Percentiles rank a stretch among this genome's conserved stretches.
These are phyloP conservation scores for Beauveria varroae DNA, from an alignment of 2,329 filamentous ascomycete genomes.

Conservation along the genomic window DNA sequence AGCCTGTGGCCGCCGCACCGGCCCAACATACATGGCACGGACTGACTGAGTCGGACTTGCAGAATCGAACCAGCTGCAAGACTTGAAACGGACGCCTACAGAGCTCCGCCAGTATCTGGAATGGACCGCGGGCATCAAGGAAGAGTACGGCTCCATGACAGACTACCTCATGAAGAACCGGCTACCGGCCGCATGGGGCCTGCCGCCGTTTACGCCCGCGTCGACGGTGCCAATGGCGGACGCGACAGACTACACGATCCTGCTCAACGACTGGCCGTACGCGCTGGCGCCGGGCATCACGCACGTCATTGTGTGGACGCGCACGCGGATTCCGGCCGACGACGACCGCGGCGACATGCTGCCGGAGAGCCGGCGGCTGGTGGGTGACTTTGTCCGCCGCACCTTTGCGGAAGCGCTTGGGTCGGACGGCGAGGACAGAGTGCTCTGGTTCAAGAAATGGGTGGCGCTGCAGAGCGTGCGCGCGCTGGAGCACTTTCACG, in stretches of 20 bases:
- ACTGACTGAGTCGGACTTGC: neutral
- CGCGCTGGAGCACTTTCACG: constrained; percentile 82
- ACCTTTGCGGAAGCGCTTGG: constrained; percentile 59
- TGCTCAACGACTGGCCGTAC: constrained; percentile 93
- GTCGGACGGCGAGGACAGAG: constrained; percentile 38
- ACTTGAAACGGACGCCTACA: constrained; percentile 72
- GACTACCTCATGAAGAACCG: constrained; percentile 69
- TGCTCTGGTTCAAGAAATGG: constrained; percentile 95
- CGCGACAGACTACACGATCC: constrained; percentile 56
- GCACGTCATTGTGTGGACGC: constrained; percentile 91
- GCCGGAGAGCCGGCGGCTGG: constrained; percentile 51
- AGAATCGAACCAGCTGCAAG: constrained; percentile 57
- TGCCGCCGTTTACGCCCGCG: constrained; percentile 45
- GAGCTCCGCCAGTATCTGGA: constrained; percentile 73
- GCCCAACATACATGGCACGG: neutral
- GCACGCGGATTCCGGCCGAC: constrained; percentile 71
- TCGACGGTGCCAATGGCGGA: constrained; percentile 46
- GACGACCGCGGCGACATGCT: constrained; percentile 65
- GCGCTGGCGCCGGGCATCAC: constrained; percentile 57
- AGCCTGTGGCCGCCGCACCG: neutral
- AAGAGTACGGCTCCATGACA: constrained; percentile 71
- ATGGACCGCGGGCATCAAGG: constrained; percentile 64
- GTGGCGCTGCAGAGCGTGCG: constrained; percentile 79
- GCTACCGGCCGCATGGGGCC: constrained; percentile 59
- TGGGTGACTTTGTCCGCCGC: constrained; percentile 61